Base-by-base conservation (phyloP, 228 moss, liverwort and hornwort species). In the Sphagnum magellanicum region DNA sequence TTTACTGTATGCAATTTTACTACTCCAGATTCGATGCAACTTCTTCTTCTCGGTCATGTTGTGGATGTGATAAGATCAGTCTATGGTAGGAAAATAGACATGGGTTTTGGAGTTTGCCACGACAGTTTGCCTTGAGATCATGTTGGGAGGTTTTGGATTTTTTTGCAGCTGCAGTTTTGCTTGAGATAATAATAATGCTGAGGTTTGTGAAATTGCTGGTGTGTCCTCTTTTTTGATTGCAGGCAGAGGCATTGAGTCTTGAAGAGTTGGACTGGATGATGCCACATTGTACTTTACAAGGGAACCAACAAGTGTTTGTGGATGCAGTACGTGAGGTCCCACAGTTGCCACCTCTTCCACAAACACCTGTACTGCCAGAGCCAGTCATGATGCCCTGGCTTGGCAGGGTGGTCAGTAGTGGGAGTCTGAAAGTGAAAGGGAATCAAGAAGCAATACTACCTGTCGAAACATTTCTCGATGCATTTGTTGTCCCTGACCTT, bases 251-350 rank as follows among this genome's bases (percentile, higher is more conserved):
- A 10, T 50, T 71, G 3, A 85, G 79, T 49, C 70, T 82, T 5
- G 87, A 87, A 53, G 91, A 86, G 63, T 91, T 74, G 55, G 96
- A 93, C 74, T 97, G 93, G 95, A 84, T 90, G 5, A 32, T 32
- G 32, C 80, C 92, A 0, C 84, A 89, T 68, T 71, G 90, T 69
- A 91, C 88, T 61, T 13, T 91, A 3, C 85, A 88, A 15, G 96
- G 93, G 68, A 93, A 97, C 73, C 88, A 91, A 71, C 79, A 32
- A 32, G 32, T 88, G 68, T 87, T 91, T 52, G 77, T 73, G 0
- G 87, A 88, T 10, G 83, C 81, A 4, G 81, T 93, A 78, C 91
- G 90, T 50, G 89, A 88, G 69, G 96, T 97, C 15, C 96, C 96
- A 6, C 89, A 84, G 59, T 81, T 93, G 65, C 70, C 76, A 51